These are phyloP conservation scores for Cryptococcus maquisensis DNA, from an alignment of 1,284 basidiomycete genomes.

Conservation along the genomic window DNA sequence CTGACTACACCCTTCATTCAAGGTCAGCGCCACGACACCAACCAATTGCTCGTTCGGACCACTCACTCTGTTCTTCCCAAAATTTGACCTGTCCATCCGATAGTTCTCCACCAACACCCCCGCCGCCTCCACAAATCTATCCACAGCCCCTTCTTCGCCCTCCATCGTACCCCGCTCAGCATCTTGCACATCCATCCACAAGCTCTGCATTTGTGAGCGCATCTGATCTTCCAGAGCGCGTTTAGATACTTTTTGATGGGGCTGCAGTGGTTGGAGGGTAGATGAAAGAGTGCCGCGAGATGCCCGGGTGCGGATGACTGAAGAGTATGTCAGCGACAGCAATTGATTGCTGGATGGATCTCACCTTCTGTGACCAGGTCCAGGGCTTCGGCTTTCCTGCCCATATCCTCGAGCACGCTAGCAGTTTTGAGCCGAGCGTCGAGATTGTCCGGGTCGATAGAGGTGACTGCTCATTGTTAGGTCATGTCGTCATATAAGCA, in stretches of 20 bases:
- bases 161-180: conserved; percentile 42
- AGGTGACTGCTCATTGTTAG: conserved; percentile 56
- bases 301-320: conserved; percentile 27
- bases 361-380: conserved; percentile 80
- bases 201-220: conserved; percentile 38
- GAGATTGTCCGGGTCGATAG: conserved; percentile 66
- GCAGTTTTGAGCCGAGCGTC: conserved; percentile 85
- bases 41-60: neutral
- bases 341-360: conserved; percentile 1
- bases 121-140: conserved; percentile 73
- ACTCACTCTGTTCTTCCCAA: conserved; percentile 68
- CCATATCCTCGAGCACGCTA: conserved; percentile 74
- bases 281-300: conserved; percentile 1
- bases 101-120: conserved; percentile 83
- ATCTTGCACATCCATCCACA: conserved; percentile 46
- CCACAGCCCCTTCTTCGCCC: conserved; percentile 47
- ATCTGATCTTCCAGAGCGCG: conserved; percentile 38
- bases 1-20: conserved; percentile 35
- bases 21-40: neutral
- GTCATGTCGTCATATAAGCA: conserved; percentile 13
- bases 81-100: conserved; percentile 76
- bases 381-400: conserved; percentile 74
- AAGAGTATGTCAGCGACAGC: neutral
- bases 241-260: conserved; percentile 27
- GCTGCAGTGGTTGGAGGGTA: conserved; percentile 24